These are phyloP conservation scores for Thelonectria discophora DNA, from an alignment of 2,329 filamentous ascomycete species.

Conservation along the genomic window DNA sequence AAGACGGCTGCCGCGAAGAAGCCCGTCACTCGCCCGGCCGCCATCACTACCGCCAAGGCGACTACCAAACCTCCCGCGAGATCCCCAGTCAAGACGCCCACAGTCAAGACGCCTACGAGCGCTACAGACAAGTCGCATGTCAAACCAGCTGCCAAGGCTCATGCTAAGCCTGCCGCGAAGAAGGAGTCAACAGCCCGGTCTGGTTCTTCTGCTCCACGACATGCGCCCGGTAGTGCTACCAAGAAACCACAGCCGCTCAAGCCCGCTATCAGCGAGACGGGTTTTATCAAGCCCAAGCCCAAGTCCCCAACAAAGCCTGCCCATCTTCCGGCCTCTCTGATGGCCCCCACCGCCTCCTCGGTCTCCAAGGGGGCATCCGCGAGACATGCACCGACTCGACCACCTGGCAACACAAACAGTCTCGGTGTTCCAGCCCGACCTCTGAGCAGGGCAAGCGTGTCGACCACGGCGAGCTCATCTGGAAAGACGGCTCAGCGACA, in stretches of 20 bases:
- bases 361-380: conserved; percentile 63
- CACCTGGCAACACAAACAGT: conserved; percentile 48
- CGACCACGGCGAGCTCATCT: conserved; percentile 40
- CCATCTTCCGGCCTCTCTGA: conserved; percentile 72
- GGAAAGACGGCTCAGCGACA: conserved; percentile 54
- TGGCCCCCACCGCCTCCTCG: conserved; percentile 74
- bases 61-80: conserved; percentile 33
- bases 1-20: conserved; percentile 33
- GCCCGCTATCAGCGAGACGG: conserved; percentile 50
- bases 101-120: conserved; percentile 37
- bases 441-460: conserved; percentile 56
- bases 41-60: conserved; percentile 40
- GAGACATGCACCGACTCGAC: conserved; percentile 37
- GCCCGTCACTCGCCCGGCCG: conserved; percentile 33
- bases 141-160: conserved; percentile 44
- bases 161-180: conserved; percentile 41
- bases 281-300: conserved; percentile 66
- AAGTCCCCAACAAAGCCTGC: conserved; percentile 76
- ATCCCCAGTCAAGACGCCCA: conserved; percentile 38
- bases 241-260: conserved; percentile 58
- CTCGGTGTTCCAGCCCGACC: conserved; percentile 51
- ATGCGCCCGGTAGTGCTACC: conserved; percentile 44
- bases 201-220: conserved; percentile 39
- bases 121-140: conserved; percentile 38
- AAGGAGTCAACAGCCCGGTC: conserved; percentile 46